Conservation (phyloP, 2,329 filamentous ascomycete genomes). For the Xylaria polymorpha region DNA sequence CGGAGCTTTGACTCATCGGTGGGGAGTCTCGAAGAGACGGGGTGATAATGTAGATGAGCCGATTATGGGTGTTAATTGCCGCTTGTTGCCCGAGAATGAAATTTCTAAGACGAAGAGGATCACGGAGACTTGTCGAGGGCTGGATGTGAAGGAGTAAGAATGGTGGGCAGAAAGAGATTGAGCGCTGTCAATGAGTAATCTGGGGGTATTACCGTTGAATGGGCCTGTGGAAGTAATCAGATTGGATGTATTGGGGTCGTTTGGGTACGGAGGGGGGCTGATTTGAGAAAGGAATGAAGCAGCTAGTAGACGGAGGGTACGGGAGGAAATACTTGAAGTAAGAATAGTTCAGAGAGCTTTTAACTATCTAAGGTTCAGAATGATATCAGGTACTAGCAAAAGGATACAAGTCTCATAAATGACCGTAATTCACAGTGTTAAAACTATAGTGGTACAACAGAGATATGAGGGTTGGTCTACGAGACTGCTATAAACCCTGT, state of each 20-base stretch:
- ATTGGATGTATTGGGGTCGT: background rate
- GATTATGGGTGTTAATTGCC: constrained; percentile 37
- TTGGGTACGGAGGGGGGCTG: background rate
- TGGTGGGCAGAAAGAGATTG: background rate
- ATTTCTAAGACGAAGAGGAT: constrained; percentile 24
- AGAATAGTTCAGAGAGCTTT: background rate
- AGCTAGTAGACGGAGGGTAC: background rate
- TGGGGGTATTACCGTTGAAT: background rate
- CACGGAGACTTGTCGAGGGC: background rate
- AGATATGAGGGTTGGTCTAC: background rate
- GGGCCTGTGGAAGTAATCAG: background rate
- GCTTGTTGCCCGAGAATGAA: constrained; percentile 30
- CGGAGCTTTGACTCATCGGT: constrained; percentile 40
- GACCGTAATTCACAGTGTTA: background rate
- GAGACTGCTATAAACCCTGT: background rate
- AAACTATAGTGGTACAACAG: background rate
- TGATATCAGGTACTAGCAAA: background rate
- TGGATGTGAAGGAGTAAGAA: background rate
- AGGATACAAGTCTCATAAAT: background rate
- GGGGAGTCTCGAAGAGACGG: background rate
- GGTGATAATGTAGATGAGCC: background rate
- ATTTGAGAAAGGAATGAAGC: background rate
- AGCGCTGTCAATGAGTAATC: background rate
- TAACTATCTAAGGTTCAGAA: background rate
- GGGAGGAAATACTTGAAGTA: background rate